phyloP scores from a whole-genome alignment of 2,329 filamentous ascomycete genomes.

The Penicillium sp. region DNA sequence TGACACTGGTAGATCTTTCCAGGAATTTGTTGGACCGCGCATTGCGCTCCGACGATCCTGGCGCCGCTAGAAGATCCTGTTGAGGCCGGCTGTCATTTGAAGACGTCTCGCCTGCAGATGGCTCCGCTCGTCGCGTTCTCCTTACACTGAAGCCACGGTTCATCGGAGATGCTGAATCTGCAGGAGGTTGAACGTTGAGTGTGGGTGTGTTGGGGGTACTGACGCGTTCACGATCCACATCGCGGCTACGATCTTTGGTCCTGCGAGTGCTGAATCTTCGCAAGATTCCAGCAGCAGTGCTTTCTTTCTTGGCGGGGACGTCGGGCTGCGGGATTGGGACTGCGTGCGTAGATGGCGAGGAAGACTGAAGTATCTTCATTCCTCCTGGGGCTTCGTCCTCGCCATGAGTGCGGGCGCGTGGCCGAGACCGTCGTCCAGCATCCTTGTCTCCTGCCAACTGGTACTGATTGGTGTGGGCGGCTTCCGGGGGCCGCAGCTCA shows the following conservation, averaged over 20 bases:
- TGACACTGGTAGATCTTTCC: slow-evolving; percentile 86
- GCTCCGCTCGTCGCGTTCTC: slow-evolving; percentile 55
- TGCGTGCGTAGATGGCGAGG: slow-evolving; percentile 47
- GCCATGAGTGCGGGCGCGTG: slow-evolving; percentile 86
- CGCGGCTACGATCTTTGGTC: slow-evolving; percentile 56
- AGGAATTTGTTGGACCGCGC: slow-evolving; percentile 66
- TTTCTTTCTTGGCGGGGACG: slow-evolving; percentile 74
- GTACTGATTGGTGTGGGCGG: slow-evolving; percentile 87
- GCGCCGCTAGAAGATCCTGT: slow-evolving; percentile 74
- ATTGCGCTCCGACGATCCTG: slow-evolving; percentile 59
- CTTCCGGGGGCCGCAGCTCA: slow-evolving; percentile 75
- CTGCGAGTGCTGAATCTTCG: slow-evolving; percentile 88
- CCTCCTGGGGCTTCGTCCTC: slow-evolving; percentile 83
- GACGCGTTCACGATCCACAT: slow-evolving; percentile 48
- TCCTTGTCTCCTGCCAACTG: slow-evolving; percentile 88
- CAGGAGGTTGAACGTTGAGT: slow-evolving; percentile 75
- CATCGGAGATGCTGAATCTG: slow-evolving; percentile 62
- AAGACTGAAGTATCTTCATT: slow-evolving; percentile 63
- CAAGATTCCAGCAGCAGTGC: slow-evolving; percentile 77
- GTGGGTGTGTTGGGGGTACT: slow-evolving; percentile 69
- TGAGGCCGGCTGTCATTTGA: slow-evolving; percentile 63
- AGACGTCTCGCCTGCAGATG: slow-evolving; percentile 56
- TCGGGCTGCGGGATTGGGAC: slow-evolving; percentile 58
- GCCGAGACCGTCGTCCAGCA: slow-evolving; percentile 77
- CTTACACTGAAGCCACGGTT: slow-evolving; percentile 88